phyloP scores from a whole-genome alignment of 139 green algal genomes.

The Astrephomene gubernaculifera region DNA sequence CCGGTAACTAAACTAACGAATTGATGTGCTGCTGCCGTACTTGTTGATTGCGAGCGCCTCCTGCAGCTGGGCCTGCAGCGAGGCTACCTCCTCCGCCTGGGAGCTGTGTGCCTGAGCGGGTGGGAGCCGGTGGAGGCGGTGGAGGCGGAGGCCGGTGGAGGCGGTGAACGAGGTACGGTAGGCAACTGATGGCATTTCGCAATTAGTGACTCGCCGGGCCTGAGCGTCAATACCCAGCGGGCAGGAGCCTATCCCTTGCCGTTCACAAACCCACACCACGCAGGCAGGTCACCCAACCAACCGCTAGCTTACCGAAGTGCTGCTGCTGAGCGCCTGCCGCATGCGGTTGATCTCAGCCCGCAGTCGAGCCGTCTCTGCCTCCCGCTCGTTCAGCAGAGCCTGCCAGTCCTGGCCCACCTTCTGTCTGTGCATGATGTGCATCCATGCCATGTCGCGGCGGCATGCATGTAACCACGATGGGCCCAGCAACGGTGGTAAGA shows the following conservation, averaged over 20 bases:
- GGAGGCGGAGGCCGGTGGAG: neutral
- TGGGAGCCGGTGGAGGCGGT: neutral
- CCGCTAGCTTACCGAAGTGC: too few species aligned
- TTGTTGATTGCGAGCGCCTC: constrained; percentile 36
- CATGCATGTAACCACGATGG: too few species aligned
- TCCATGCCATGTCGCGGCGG: too few species aligned
- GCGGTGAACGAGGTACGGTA: neutral
- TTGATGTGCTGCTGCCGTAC: too few species aligned
- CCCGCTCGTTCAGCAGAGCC: constrained; percentile 24
- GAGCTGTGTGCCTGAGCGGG: neutral
- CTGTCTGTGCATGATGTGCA: constrained; percentile 32
- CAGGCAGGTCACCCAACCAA: too few species aligned
- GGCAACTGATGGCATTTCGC: too few species aligned
- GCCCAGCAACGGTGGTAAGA: too few species aligned
- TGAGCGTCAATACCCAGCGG: too few species aligned
- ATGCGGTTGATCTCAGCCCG: constrained; percentile 46
- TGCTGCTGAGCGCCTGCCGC: constrained; percentile 30
- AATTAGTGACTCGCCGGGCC: too few species aligned
- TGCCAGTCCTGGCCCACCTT: constrained; percentile 37
- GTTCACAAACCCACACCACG: too few species aligned
- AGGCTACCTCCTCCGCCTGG: constrained; percentile 33
- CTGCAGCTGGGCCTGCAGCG: constrained; percentile 39
- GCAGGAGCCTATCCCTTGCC: too few species aligned
- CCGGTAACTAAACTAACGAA: too few species aligned
- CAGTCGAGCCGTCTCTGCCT: constrained; percentile 47